Percentiles rank a stretch among this genome's conserved stretches.
Evolutionary conservation across 2,329 filamentous ascomycete genomes (phyloP).

Genomic region (Ceratocystis huliohia): DNA sequence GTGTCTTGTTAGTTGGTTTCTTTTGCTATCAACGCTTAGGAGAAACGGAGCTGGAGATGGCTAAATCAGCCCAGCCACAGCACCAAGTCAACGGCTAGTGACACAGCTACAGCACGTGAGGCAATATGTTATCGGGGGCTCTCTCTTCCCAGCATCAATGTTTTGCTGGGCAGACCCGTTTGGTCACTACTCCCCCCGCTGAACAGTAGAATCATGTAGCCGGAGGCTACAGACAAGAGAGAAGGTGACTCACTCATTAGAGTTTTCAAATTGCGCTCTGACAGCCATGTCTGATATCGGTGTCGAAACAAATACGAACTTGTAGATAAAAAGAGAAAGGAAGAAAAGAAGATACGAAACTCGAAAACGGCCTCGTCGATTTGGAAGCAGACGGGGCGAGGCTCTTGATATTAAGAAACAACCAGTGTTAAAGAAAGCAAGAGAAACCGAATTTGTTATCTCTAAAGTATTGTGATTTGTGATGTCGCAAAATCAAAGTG

Average conservation of each 20-base stretch:
- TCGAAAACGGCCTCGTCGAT: neutral
- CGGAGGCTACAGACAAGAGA: neutral
- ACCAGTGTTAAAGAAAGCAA: neutral
- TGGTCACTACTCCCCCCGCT: too few relatives aligned
- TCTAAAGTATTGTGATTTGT: neutral
- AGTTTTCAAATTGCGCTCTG: slow-evolving; percentile 73
- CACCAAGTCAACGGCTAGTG: too few relatives aligned
- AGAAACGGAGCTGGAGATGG: too few relatives aligned
- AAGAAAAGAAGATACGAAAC: neutral
- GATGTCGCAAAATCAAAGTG: neutral
- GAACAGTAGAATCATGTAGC: neutral
- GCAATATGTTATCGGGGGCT: too few relatives aligned
- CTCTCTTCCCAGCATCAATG: neutral
- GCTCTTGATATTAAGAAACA: neutral
- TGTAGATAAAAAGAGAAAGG: neutral
- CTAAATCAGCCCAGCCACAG: too few relatives aligned
- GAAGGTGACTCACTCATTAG: slow-evolving; percentile 58
- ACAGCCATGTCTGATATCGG: slow-evolving; percentile 44
- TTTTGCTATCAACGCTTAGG: neutral
- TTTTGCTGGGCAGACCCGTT: neutral
- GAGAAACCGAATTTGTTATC: neutral
- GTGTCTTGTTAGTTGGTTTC: neutral
- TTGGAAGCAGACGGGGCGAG: neutral
- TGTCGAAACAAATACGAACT: neutral
- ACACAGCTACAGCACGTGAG: too few relatives aligned